Percentiles rank a stretch among this genome's conserved stretches.
Conservation (phyloP, 495 filamentous ascomycete genomes). For the Penicillium cosmopolitanum region DNA sequence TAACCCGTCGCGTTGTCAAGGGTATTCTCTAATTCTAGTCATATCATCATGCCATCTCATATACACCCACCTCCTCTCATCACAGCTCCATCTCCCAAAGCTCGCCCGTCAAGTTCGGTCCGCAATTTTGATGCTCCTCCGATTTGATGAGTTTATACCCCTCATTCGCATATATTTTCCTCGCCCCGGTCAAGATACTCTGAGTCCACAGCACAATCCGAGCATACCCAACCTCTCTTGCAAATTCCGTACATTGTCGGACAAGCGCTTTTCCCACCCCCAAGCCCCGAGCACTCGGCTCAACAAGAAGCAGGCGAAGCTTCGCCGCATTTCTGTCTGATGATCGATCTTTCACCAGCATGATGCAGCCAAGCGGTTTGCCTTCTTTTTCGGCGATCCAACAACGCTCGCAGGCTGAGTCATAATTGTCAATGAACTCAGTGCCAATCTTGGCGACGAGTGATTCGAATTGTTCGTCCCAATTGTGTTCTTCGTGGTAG, state of each 20-base stretch:
- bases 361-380: conserved; percentile 30
- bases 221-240: conserved; percentile 31
- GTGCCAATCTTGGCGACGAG: conserved; percentile 26
- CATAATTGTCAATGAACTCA: conserved; percentile 33
- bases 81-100: conserved; percentile 25
- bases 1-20: neutral
- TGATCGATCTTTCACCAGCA: conserved; percentile 31
- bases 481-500: conserved; percentile 32
- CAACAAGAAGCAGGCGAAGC: conserved; percentile 32
- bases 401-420: conserved; percentile 29
- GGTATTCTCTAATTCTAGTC: neutral
- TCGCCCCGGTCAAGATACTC: conserved; percentile 26
- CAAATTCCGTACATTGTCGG: conserved; percentile 29
- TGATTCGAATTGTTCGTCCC: conserved; percentile 27
- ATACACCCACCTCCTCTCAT: neutral
- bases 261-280: conserved; percentile 31
- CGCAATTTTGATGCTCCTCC: conserved; percentile 31
- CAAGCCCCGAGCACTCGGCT: conserved; percentile 32
- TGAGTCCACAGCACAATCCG: conserved; percentile 34
- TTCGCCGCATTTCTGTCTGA: conserved; percentile 23
- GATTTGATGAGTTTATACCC: conserved; percentile 29
- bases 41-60: neutral
- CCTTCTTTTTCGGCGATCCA: conserved; percentile 36
- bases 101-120: conserved; percentile 27
- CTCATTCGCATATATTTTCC: conserved; percentile 31